Evolutionary conservation across 805 yeast species (phyloP).

Genomic region (Jamesozyma jinghongensis): DNA sequence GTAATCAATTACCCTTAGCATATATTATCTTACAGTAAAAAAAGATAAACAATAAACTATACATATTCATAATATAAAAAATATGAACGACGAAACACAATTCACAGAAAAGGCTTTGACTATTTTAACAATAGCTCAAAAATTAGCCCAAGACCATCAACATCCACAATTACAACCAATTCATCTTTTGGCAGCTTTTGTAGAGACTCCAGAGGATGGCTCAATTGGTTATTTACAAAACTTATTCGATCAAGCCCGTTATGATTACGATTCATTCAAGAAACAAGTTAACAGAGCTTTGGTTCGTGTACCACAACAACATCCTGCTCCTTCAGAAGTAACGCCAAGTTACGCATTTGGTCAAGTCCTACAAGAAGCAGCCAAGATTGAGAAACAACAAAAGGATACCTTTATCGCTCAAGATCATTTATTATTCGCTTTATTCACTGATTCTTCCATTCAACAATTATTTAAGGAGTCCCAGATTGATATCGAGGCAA

Average conservation of each 20-base stretch:
- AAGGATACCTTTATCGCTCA: slow-evolving; percentile 90
- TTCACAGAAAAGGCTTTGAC: slow-evolving; percentile 90
- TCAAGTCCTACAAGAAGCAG: slow-evolving; percentile 63
- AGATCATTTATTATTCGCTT: slow-evolving; percentile 82
- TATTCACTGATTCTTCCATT: slow-evolving; percentile 69
- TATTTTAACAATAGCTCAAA: slow-evolving; percentile 68
- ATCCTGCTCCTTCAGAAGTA: slow-evolving; percentile 80
- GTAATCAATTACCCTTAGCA: too few species aligned
- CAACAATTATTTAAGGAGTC: slow-evolving; percentile 65
- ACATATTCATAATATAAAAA: slow-evolving; percentile 2
- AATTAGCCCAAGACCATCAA: slow-evolving; percentile 74
- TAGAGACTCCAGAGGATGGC: slow-evolving; percentile 46
- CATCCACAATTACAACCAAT: slow-evolving; percentile 81
- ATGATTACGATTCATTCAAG: slow-evolving; percentile 75
- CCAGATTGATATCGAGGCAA: slow-evolving; percentile 54
- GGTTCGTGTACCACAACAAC: slow-evolving; percentile 79
- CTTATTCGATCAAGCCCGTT: slow-evolving; percentile 74
- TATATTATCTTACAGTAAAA: not conserved
- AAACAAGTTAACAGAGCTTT: slow-evolving; percentile 71
- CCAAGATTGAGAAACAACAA: slow-evolving; percentile 72
- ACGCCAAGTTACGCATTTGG: slow-evolving; percentile 70
- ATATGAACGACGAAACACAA: slow-evolving; percentile 47
- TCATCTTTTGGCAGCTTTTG: slow-evolving; percentile 87
- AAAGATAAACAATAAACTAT: not conserved
- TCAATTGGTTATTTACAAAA: slow-evolving; percentile 66